phyloP scores from a whole-genome alignment of 208 protist genomes.

The Tritrichomonas musculus region DNA sequence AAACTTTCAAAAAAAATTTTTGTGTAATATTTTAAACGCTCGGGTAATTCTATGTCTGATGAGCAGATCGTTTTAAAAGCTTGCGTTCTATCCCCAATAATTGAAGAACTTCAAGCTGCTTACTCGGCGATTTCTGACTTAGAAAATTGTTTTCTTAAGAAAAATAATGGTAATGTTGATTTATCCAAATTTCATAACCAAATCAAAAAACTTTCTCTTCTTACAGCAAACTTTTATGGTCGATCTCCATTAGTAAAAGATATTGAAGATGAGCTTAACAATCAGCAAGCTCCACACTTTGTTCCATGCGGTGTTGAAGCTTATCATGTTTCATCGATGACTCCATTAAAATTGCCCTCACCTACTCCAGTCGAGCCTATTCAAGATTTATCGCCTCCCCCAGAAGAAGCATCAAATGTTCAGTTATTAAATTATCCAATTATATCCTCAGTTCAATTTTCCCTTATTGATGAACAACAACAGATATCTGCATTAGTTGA shows the following conservation, averaged over 20 bases:
- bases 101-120: background rate
- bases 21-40: no score
- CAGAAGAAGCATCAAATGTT: background rate
- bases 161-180: background rate
- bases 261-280: background rate
- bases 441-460: conserved; percentile 13
- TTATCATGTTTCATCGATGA: background rate
- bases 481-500: background rate
- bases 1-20: no score
- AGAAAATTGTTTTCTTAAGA: background rate
- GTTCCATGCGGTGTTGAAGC: background rate
- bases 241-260: background rate
- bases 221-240: background rate
- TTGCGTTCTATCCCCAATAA: background rate
- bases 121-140: background rate
- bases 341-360: no score
- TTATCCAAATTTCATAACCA: background rate
- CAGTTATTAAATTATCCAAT: conserved; percentile 15
- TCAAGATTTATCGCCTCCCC: background rate
- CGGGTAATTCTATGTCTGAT: background rate
- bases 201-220: background rate
- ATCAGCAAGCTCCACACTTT: background rate
- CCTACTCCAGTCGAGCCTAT: background rate
- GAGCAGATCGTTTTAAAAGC: background rate
- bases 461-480: background rate